Evolutionary conservation across 192 early-diverging fungal species (phyloP).

Genomic region (Coemansia sp.): DNA sequence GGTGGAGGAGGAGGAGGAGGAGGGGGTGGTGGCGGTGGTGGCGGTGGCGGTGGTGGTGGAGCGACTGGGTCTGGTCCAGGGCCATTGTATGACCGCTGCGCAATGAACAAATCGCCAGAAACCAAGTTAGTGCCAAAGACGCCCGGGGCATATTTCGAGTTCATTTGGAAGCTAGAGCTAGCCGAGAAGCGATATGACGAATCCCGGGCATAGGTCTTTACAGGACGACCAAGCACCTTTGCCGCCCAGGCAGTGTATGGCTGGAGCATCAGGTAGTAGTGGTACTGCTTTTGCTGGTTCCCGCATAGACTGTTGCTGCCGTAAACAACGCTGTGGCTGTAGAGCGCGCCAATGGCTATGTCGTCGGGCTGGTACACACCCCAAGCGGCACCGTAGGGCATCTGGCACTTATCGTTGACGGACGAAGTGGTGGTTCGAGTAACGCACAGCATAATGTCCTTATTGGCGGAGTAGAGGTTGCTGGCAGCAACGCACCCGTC

Average conservation of each 20-base stretch:
- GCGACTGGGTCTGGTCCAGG: conserved; percentile 6
- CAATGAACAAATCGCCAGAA: conserved; percentile 34
- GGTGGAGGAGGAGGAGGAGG: not conserved
- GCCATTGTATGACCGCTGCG: conserved; percentile 25
- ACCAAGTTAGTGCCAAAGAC: conserved; percentile 29
- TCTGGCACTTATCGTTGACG: conserved; percentile 31
- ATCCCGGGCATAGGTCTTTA: conserved; percentile 20
- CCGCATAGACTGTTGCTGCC: conserved; percentile 26
- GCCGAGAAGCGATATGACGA: conserved; percentile 13
- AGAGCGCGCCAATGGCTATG: conserved; percentile 34
- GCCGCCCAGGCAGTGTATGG: conserved; percentile 35
- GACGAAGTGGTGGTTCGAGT: conserved; percentile 23
- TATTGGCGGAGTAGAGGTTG: conserved; percentile 41
- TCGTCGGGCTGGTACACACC: conserved; percentile 37
- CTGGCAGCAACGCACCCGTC: conserved; percentile 26
- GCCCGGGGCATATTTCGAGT: conserved; percentile 3
- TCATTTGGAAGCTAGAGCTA: conserved; percentile 22
- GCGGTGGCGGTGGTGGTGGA: not conserved
- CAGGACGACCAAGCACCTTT: conserved; percentile 18
- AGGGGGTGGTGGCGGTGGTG: not conserved
- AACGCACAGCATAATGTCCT: conserved; percentile 27
- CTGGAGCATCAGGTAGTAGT: conserved; percentile 44
- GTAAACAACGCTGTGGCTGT: conserved; percentile 38
- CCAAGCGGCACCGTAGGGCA: conserved; percentile 38
- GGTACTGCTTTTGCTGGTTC: conserved; percentile 23